Evolutionary conservation across 148 eudicot species (phyloP).

Genomic region (Vaccinium macrocarpon): DNA sequence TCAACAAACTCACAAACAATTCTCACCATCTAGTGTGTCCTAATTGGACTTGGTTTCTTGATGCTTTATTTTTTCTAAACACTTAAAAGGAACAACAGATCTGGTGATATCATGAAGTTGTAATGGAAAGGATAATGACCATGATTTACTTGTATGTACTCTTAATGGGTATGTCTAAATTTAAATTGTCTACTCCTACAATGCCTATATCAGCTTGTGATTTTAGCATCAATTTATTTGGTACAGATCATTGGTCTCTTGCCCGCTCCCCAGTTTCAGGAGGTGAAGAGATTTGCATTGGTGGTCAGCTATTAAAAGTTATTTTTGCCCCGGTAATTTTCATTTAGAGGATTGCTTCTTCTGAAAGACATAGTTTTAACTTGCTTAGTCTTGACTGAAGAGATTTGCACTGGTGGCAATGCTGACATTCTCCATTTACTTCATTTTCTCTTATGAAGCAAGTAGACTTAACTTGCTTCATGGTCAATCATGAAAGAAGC

Average conservation of each 20-base stretch:
- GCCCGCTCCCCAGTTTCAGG: slow-evolving; percentile 57
- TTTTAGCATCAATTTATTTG: slow-evolving; percentile 19
- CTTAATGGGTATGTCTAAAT: neutral
- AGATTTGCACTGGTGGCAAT: neutral
- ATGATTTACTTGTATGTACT: neutral
- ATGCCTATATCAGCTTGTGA: slow-evolving; percentile 15
- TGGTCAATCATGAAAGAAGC: neutral
- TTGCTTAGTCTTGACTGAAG: neutral
- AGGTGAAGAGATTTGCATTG: slow-evolving; percentile 66
- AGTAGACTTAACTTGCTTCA: neutral
- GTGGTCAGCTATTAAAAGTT: slow-evolving; percentile 61
- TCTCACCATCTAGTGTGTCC: neutral
- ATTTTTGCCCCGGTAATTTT: slow-evolving; percentile 72
- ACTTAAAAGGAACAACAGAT: neutral
- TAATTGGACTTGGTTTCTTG: neutral
- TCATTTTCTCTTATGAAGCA: neutral
- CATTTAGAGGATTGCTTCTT: slow-evolving; percentile 12
- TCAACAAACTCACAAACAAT: neutral
- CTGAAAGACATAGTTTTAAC: neutral
- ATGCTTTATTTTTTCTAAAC: neutral
- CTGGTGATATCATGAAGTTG: neutral
- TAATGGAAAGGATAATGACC: neutral
- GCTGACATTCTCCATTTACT: neutral
- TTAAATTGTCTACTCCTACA: slow-evolving; percentile 1
- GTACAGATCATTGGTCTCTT: slow-evolving; percentile 76